Conservation (phyloP, 257 asterid genomes). For the Paulownia fortunei region DNA sequence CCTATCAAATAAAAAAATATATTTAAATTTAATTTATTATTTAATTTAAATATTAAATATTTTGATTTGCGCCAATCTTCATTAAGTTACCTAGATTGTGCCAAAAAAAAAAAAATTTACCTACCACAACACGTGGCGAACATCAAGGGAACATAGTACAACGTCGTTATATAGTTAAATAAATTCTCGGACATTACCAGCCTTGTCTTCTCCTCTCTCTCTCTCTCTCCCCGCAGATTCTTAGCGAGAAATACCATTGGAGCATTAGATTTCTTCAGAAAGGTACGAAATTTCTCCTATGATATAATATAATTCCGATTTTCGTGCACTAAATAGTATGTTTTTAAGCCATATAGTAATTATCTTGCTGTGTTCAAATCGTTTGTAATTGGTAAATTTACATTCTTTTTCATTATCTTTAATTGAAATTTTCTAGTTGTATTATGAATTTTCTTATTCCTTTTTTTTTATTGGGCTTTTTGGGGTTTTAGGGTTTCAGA, state of each 20-base stretch:
- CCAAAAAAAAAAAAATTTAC: neutral
- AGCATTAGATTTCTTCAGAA: slow-evolving; percentile 11
- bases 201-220: neutral
- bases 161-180: neutral
- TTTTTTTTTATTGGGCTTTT: neutral
- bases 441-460: neutral
- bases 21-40: too few species aligned
- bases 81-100: too few species aligned
- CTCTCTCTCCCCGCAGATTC: neutral
- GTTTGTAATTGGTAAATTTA: neutral
- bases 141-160: neutral
- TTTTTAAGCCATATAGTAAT: neutral
- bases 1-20: too few species aligned
- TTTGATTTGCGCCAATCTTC: too few species aligned
- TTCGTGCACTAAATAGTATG: neutral
- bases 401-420: neutral
- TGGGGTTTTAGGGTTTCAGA: slow-evolving; percentile 5
- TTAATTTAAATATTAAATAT: too few species aligned
- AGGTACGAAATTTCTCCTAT: slow-evolving; percentile 18
- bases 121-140: slow-evolving; percentile 22
- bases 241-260: neutral
- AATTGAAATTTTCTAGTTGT: neutral
- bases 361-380: neutral
- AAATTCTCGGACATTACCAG: neutral
- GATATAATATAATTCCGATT: neutral